These are phyloP conservation scores for Ophiostoma tasmaniense DNA, from an alignment of 2,329 filamentous ascomycete genomes.

Conservation along the genomic window DNA sequence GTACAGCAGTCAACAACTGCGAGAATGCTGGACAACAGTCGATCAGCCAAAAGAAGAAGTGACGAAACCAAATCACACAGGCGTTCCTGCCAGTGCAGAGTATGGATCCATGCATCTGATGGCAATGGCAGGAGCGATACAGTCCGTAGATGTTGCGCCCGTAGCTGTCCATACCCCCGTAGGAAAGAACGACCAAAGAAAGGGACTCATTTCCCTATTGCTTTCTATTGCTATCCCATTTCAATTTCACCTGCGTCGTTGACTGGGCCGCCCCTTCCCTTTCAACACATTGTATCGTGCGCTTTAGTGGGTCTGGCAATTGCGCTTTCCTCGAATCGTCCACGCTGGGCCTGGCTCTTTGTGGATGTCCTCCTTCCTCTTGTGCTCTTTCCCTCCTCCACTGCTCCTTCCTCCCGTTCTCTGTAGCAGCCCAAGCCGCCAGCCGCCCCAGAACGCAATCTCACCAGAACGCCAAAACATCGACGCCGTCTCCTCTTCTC, in stretches of 20 bases:
- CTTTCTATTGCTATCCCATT: neutral
- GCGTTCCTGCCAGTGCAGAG: neutral
- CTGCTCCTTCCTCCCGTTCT: neutral
- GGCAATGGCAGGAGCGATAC: neutral
- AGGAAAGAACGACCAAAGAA: neutral
- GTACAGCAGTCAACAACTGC: neutral
- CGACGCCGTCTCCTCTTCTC: neutral
- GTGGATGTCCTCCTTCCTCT: neutral
- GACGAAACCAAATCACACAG: neutral
- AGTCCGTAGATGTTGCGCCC: no score
- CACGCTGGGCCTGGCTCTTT: neutral
- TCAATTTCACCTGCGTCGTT: neutral
- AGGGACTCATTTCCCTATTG: neutral
- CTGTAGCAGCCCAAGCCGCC: constrained; percentile 8
- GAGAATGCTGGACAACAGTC: neutral
- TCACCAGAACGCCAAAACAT: constrained; percentile 6
- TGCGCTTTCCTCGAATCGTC: constrained; percentile 7
- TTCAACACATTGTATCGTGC: neutral
- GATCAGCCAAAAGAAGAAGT: neutral
- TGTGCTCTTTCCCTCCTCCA: neutral
- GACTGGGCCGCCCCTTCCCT: neutral
- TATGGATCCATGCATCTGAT: neutral
- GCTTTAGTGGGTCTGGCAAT: neutral
- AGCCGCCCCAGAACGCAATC: constrained; percentile 13
- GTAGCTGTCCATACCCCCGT: neutral